Conservation (phyloP, 352 stramenopile species). For the Globisporangium sylvaticum region DNA sequence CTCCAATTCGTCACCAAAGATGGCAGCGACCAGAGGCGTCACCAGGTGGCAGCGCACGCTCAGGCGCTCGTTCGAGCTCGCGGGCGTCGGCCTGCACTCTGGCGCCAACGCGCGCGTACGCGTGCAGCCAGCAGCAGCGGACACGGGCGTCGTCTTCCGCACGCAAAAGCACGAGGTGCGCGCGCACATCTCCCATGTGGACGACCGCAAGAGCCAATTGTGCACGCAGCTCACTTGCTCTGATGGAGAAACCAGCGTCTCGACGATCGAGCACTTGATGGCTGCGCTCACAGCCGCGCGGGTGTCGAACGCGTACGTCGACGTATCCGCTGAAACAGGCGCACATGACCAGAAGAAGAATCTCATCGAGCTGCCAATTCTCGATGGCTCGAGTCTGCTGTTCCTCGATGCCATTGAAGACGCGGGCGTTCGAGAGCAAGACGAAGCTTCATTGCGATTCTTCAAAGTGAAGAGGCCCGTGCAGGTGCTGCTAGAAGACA, state of each 20-base stretch:
- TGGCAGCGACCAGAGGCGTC: background rate
- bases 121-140: slow-evolving; percentile 26
- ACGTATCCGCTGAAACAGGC: slow-evolving; percentile 12
- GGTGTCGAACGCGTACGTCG: slow-evolving; percentile 43
- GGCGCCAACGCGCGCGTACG: slow-evolving; percentile 29
- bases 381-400: slow-evolving; percentile 57
- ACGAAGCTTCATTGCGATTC: slow-evolving; percentile 17
- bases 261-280: slow-evolving; percentile 70
- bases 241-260: slow-evolving; percentile 24
- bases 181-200: slow-evolving; percentile 32
- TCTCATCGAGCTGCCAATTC: slow-evolving; percentile 52
- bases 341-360: background rate
- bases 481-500: slow-evolving; percentile 58
- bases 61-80: slow-evolving; percentile 38
- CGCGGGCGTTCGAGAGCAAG: slow-evolving; percentile 32
- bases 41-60: slow-evolving; percentile 44
- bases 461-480: slow-evolving; percentile 45
- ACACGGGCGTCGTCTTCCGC: slow-evolving; percentile 36
- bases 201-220: slow-evolving; percentile 40
- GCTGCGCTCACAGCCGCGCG: slow-evolving; percentile 43
- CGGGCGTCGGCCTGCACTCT: slow-evolving; percentile 59
- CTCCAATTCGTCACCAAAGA: background rate
- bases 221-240: slow-evolving; percentile 47
- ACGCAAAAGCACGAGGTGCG: slow-evolving; percentile 14
- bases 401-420: slow-evolving; percentile 38